Evolutionary conservation across 495 filamentous ascomycete species (phyloP), one percentile per base, ranked within the genome.

Genomic region (Penicillium diatomitis): DNA sequence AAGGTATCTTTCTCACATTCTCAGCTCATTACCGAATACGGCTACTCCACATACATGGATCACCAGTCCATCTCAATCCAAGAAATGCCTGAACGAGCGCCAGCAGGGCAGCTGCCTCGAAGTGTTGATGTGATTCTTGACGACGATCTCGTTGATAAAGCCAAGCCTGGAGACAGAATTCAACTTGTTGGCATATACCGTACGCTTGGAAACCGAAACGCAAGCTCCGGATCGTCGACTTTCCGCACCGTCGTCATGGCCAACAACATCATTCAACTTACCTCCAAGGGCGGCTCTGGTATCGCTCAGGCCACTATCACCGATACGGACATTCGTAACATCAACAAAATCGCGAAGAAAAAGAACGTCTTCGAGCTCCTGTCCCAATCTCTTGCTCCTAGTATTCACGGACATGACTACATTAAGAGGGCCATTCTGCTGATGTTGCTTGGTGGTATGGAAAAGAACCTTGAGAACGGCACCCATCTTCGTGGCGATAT

Each of bases 11-110:
- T 20, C 41, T 44, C 30, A 44, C 34, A 8, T 44, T 20, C 47
- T 5, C 55, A 84, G 62, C 77, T 99, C 10, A 82, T 86, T 54
- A 97, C 94, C 36, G 94, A 99, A 61, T 97, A 96, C 66, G 92
- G 92, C 6, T 88, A 94, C 66, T 92, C 83, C 64, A 92, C 85
- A 12, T 99, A 96, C 64, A 79, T 91, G 62, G 92, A 99, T 63
- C 94, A 99, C 65, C 92, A 99, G 63, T 90, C 88, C 11, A 88
- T 99, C 41, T 97, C 92, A 0, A 95, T 99, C 58, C 92, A 99
- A 74, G 92, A 99, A 76, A 99, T 99, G 92, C 92, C 92, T 9
- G 92, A 99, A 64, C 77, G 92, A 58, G 92, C 92, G 28, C 92
- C 92, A 30, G 91, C 92, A 46, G 92, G 92, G 41, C 92, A 97